These are phyloP conservation scores for Phyllosticta citrichinensis DNA, from an alignment of 2,329 filamentous ascomycete genomes.

Conservation along the genomic window DNA sequence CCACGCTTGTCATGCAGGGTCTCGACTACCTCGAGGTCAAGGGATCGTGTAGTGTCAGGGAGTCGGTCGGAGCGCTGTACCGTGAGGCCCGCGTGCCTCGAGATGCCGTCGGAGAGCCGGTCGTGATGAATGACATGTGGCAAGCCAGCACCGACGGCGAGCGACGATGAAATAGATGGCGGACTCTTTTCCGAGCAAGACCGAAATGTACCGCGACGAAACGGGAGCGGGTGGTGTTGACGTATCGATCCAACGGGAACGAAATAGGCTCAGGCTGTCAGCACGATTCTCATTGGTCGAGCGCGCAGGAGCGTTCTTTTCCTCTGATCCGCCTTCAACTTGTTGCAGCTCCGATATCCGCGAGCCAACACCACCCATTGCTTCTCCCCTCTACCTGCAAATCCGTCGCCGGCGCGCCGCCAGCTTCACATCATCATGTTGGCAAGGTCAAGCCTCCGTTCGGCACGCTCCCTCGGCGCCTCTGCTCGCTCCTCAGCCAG, in stretches of 20 bases:
- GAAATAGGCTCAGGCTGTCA: too few relatives aligned
- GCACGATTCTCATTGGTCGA: neutral
- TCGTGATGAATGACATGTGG: neutral
- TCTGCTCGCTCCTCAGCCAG: conserved; percentile 56
- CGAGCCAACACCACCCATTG: conserved; percentile 10
- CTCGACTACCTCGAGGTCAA: too few relatives aligned
- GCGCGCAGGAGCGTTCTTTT: neutral
- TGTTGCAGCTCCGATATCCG: neutral
- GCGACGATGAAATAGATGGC: neutral
- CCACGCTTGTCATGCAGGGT: neutral
- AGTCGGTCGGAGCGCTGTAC: too few relatives aligned
- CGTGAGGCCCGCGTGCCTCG: neutral
- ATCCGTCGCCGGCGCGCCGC: conserved; percentile 24
- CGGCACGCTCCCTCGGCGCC: conserved; percentile 74
- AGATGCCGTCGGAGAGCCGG: neutral
- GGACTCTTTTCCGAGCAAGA: neutral
- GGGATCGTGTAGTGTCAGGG: too few relatives aligned
- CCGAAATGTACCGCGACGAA: neutral
- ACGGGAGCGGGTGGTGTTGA: neutral
- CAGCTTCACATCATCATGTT: conserved; percentile 60
- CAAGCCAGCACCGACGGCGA: neutral
- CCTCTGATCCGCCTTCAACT: neutral
- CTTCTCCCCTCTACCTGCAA: conserved; percentile 25
- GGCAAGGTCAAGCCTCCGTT: conserved; percentile 83
- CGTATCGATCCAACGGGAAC: neutral